These are phyloP conservation scores for Goffeauzyma gilvescens DNA, from an alignment of 768 basidiomycete species.

Conservation along the genomic window DNA sequence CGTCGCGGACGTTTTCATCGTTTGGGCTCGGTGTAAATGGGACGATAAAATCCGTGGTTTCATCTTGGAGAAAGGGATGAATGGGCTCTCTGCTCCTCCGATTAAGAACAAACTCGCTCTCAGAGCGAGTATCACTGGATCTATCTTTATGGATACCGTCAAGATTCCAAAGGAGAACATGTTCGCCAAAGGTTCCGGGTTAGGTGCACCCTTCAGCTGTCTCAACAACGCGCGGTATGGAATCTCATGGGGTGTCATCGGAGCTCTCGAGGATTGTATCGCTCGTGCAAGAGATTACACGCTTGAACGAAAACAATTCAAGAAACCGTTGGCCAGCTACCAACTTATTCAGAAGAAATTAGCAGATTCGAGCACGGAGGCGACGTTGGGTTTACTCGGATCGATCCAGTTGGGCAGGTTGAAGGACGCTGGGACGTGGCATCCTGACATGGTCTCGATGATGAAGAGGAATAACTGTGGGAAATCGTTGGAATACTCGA, in stretches of 20 bases:
- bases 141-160: constrained; percentile 78
- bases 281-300: constrained; percentile 59
- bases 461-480: constrained; percentile 92
- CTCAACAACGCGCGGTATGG: constrained; percentile 77
- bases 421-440: constrained; percentile 55
- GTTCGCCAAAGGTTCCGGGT: constrained; percentile 56
- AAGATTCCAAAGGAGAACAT: constrained; percentile 53
- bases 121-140: constrained; percentile 41
- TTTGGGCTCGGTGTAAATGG: constrained; percentile 91
- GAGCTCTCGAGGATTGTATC: constrained; percentile 82
- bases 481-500: constrained; percentile 66
- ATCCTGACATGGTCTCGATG: constrained; percentile 86
- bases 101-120: constrained; percentile 90
- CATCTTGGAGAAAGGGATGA: constrained; percentile 66
- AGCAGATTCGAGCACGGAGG: constrained; percentile 76
- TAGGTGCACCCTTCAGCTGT: constrained; percentile 75
- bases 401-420: constrained; percentile 45
- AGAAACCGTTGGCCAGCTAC: constrained; percentile 74
- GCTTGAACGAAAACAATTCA: constrained; percentile 68
- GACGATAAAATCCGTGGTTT: constrained; percentile 79
- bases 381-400: constrained; percentile 44
- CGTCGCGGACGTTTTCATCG: constrained; percentile 74
- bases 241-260: constrained; percentile 91
- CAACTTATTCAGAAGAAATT: constrained; percentile 97
- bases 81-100: constrained; percentile 61